Conservation (phyloP, 2,329 filamentous ascomycete species). For the Penicillium sp. region DNA sequence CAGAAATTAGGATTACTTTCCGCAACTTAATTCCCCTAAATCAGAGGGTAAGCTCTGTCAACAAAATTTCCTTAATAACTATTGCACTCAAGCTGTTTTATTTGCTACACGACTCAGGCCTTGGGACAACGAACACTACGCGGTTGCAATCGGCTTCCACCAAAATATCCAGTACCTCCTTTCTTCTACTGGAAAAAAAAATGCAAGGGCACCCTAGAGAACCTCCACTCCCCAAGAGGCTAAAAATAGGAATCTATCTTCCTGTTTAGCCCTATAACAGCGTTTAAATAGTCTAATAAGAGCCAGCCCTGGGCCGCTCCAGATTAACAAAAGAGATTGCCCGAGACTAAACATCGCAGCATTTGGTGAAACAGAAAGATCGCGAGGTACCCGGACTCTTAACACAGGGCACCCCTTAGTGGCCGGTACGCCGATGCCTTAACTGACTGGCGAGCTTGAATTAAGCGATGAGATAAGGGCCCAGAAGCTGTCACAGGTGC, state of each 20-base stretch:
- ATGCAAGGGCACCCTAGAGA: neutral
- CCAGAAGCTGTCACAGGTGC: neutral
- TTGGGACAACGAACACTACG: neutral
- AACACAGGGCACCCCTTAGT: neutral
- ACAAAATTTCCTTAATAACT: slow-evolving; percentile 5
- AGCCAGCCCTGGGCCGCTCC: slow-evolving; percentile 1
- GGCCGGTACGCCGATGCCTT: neutral
- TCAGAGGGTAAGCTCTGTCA: neutral
- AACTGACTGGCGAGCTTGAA: neutral
- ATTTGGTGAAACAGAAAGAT: slow-evolving; percentile 4
- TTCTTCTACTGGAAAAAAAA: neutral
- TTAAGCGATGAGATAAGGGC: neutral
- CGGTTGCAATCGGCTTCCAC: neutral
- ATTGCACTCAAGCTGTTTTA: neutral
- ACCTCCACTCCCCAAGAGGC: slow-evolving; percentile 1
- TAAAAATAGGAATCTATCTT: neutral
- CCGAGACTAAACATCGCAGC: neutral
- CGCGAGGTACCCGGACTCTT: neutral
- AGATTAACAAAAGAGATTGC: neutral
- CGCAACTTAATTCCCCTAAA: neutral
- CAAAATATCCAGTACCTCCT: neutral
- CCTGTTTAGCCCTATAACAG: neutral
- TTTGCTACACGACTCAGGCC: neutral
- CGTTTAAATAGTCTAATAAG: neutral
- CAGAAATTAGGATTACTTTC: neutral